phyloP scores from a whole-genome alignment of 192 early-diverging fungal genomes.

The Backusella luteola region DNA sequence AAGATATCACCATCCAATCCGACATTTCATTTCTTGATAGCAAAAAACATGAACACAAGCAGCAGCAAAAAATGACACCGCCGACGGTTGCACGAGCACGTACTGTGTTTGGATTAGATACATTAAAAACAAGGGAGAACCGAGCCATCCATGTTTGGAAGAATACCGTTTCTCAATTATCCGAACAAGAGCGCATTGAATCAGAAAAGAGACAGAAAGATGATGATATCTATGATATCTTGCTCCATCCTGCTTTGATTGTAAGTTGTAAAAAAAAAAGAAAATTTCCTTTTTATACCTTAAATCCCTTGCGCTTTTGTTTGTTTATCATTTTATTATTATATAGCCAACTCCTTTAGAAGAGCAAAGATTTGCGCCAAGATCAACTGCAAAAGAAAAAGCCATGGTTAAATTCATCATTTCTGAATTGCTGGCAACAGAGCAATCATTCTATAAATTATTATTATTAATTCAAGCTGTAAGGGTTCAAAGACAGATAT shows the following conservation, averaged over 20 bases:
- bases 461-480: slow-evolving; percentile 20
- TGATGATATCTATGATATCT: neutral
- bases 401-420: slow-evolving; percentile 22
- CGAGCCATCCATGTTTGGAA: slow-evolving; percentile 14
- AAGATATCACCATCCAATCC: slow-evolving; percentile 6
- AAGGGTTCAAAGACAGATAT: neutral
- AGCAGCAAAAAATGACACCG: neutral
- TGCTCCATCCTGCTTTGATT: slow-evolving; percentile 8
- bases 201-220: neutral
- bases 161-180: neutral
- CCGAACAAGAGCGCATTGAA: neutral
- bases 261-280: neutral
- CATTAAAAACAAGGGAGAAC: neutral
- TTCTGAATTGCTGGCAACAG: slow-evolving; percentile 21
- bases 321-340: neutral
- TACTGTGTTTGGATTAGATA: slow-evolving; percentile 11
- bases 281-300: neutral
- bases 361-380: slow-evolving; percentile 13
- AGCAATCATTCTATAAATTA: slow-evolving; percentile 15
- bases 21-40: neutral
- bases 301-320: slow-evolving; percentile 1
- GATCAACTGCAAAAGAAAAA: slow-evolving; percentile 5
- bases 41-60: neutral
- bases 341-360: slow-evolving; percentile 14
- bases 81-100: slow-evolving; percentile 9